Conservation (phyloP, 108 stramenopile species). For the Cyclotella kingstonii region DNA sequence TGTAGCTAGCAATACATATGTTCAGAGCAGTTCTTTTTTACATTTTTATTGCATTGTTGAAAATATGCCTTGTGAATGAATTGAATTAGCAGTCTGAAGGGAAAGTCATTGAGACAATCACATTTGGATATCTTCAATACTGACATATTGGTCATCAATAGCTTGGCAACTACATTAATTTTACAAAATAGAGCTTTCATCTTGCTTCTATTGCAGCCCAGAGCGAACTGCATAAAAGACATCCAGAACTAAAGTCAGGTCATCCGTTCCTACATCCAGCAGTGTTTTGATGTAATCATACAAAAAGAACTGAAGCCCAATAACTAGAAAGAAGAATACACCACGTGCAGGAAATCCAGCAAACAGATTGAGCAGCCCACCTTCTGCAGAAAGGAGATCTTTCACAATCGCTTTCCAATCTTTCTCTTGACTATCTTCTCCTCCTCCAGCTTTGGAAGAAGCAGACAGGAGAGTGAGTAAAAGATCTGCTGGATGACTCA, state of each 20-base stretch:
- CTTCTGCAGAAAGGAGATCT: constrained; percentile 65
- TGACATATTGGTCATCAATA: too few relatives aligned
- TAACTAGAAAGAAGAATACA: constrained; percentile 89
- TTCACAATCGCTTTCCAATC: constrained; percentile 74
- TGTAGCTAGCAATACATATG: too few relatives aligned
- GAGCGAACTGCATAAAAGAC: constrained; percentile 86
- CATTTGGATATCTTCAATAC: too few relatives aligned
- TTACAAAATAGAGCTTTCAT: neutral
- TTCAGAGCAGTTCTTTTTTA: too few relatives aligned
- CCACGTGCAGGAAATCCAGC: constrained; percentile 72
- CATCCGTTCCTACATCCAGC: constrained; percentile 81
- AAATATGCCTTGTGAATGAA: too few relatives aligned
- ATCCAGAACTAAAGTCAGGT: constrained; percentile 85
- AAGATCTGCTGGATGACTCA: constrained; percentile 87
- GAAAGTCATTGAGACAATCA: too few relatives aligned
- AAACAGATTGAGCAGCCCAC: constrained; percentile 75
- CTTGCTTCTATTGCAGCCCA: constrained; percentile 40
- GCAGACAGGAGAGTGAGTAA: constrained; percentile 80
- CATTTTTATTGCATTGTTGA: too few relatives aligned
- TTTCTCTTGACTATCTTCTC: constrained; percentile 21
- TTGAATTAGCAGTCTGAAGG: too few relatives aligned
- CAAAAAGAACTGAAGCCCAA: constrained; percentile 89
- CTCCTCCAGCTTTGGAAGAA: too few relatives aligned
- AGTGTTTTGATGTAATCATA: constrained; percentile 87
- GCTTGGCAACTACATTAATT: too few relatives aligned